Percentiles rank a stretch among this genome's conserved stretches.
Conservation (phyloP, 148 eudicot species). For the Chenopodium quinoa region DNA sequence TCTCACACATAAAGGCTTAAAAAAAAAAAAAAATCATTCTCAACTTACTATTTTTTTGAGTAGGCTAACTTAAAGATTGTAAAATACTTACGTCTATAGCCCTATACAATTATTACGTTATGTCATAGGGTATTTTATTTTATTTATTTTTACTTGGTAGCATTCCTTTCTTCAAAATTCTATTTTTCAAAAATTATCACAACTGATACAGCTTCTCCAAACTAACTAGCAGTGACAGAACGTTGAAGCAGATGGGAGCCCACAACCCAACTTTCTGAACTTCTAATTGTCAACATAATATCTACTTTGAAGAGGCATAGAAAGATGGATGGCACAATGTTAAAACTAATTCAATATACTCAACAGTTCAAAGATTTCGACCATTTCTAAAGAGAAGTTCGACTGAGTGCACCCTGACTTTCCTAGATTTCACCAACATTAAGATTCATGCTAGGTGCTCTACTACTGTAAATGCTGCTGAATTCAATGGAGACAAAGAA, state of each 20-base stretch:
- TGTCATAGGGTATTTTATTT: neutral
- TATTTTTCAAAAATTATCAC: neutral
- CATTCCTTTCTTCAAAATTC: neutral
- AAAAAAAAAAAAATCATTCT: neutral
- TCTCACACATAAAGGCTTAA: neutral
- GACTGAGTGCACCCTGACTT: neutral
- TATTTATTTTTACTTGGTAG: neutral
- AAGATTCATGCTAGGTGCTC: neutral
- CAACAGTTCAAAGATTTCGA: neutral
- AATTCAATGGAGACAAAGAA: neutral
- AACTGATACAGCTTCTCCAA: neutral
- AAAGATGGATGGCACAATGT: neutral
- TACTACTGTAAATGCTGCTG: neutral
- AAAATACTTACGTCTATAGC: neutral
- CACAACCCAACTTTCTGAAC: neutral
- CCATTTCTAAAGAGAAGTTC: neutral
- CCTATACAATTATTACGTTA: neutral
- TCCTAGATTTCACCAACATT: neutral
- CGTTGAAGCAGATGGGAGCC: neutral
- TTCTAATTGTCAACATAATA: too few species aligned
- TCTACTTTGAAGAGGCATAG: neutral
- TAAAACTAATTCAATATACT: too few species aligned
- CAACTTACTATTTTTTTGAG: too few species aligned
- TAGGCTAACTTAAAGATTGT: neutral
- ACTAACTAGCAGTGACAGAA: neutral